Evolutionary conservation across 2,329 filamentous ascomycete genomes (phyloP).

Genomic region (Coniochaeta ligniaria): DNA sequence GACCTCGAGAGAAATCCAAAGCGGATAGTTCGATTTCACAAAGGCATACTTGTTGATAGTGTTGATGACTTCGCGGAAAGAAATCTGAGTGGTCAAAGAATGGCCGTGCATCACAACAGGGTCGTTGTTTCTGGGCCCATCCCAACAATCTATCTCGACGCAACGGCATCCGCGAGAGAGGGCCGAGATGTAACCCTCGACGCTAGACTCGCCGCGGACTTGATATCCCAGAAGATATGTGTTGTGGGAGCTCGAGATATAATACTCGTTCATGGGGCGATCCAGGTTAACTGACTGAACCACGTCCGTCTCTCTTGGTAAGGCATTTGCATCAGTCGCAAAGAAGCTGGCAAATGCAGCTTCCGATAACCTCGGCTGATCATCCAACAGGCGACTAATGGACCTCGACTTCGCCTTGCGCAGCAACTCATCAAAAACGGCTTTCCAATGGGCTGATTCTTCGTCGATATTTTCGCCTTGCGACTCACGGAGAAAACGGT

Average conservation of each 20-base stretch:
- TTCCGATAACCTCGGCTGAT: constrained; percentile 62
- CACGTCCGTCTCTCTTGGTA: constrained; percentile 38
- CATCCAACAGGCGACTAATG: constrained; percentile 15
- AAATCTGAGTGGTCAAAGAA: constrained; percentile 80
- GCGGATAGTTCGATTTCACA: constrained; percentile 73
- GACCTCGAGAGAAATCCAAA: constrained; percentile 93
- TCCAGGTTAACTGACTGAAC: constrained; percentile 42
- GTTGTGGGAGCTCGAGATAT: constrained; percentile 97
- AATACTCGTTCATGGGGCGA: constrained; percentile 90
- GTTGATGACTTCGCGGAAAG: constrained; percentile 85
- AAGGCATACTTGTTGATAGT: constrained; percentile 96
- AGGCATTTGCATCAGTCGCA: constrained; percentile 65
- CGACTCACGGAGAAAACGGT: constrained; percentile 62
- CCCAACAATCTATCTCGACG: constrained; percentile 97
- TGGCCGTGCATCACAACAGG: constrained; percentile 88
- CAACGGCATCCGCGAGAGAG: constrained; percentile 87
- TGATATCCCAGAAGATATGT: constrained; percentile 92
- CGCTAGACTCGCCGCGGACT: constrained; percentile 81
- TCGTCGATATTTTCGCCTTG: constrained; percentile 71
- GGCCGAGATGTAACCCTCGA: constrained; percentile 89
- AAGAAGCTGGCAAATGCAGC: constrained; percentile 73
- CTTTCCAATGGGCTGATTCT: constrained; percentile 61
- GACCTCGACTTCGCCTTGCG: constrained; percentile 45
- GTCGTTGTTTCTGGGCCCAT: constrained; percentile 70
- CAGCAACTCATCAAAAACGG: constrained; percentile 63